phyloP scores from a whole-genome alignment of 1,284 basidiomycete species.

The Coniophora puteana region DNA sequence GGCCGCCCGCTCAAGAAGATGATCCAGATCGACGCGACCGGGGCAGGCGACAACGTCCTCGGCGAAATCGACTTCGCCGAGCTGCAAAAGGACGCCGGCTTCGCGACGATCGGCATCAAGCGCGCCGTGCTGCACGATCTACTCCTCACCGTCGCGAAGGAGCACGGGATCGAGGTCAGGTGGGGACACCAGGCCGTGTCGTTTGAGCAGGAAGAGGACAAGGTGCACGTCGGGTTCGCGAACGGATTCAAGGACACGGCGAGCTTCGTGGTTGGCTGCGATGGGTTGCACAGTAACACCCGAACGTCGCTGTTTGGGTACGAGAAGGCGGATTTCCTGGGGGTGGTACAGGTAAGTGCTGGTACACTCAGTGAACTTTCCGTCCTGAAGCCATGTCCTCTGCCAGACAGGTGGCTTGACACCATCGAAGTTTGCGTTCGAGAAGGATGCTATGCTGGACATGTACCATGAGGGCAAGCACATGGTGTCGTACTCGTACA shows the following conservation, averaged over 20 bases:
- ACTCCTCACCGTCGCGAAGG: constrained; percentile 31
- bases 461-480: constrained; percentile 35
- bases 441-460: too few species aligned
- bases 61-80: constrained; percentile 17
- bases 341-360: constrained; percentile 35
- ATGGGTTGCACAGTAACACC: constrained; percentile 43
- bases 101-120: constrained; percentile 29
- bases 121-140: constrained; percentile 30
- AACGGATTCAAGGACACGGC: constrained; percentile 35
- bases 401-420: constrained; percentile 9
- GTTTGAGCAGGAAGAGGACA: constrained; percentile 29
- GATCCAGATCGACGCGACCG: constrained; percentile 27
- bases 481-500: constrained; percentile 36
- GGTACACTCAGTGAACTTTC: background rate
- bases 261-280: constrained; percentile 42
- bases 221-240: constrained; percentile 33
- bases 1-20: constrained; percentile 24
- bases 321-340: constrained; percentile 35
- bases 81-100: constrained; percentile 17
- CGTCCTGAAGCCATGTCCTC: constrained; percentile 35
- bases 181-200: constrained; percentile 33
- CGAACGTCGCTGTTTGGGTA: constrained; percentile 38
- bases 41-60: constrained; percentile 30
- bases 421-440: constrained; percentile 8
- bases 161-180: constrained; percentile 32